These are phyloP conservation scores for Rhodotorula diobovata DNA, from an alignment of 768 basidiomycete genomes.

Conservation along the genomic window DNA sequence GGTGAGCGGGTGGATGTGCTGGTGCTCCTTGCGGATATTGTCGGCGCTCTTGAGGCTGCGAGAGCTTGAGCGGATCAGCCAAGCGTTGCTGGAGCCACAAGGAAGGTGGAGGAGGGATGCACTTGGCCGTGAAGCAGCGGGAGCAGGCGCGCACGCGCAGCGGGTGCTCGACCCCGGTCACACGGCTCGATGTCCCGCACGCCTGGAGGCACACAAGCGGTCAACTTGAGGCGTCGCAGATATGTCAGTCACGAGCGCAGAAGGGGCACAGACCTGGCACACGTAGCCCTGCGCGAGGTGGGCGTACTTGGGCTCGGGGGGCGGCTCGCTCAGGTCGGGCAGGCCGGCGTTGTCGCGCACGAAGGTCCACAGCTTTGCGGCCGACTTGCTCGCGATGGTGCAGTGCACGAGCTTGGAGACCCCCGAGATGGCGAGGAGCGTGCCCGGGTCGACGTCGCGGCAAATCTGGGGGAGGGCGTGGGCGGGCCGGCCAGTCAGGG, in stretches of 20 bases:
- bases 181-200: neutral
- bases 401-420: neutral
- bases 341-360: neutral
- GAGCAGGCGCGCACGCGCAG: neutral
- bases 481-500: no score
- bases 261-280: neutral
- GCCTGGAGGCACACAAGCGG: no score
- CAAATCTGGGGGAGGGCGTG: neutral
- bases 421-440: neutral
- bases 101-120: neutral
- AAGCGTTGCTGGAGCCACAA: neutral
- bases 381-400: neutral
- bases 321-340: neutral
- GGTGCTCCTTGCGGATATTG: neutral
- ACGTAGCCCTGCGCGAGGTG: neutral
- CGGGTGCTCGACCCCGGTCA: neutral
- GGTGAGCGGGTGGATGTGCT: neutral
- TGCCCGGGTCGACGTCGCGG: neutral
- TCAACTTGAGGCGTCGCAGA: no score
- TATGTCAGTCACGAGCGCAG: neutral
- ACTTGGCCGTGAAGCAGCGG: neutral
- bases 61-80: no score
- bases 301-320: neutral
- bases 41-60: neutral
- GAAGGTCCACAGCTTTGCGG: neutral